Conservation (phyloP, 306 rosid genomes). For the Fragaria ananassa region DNA sequence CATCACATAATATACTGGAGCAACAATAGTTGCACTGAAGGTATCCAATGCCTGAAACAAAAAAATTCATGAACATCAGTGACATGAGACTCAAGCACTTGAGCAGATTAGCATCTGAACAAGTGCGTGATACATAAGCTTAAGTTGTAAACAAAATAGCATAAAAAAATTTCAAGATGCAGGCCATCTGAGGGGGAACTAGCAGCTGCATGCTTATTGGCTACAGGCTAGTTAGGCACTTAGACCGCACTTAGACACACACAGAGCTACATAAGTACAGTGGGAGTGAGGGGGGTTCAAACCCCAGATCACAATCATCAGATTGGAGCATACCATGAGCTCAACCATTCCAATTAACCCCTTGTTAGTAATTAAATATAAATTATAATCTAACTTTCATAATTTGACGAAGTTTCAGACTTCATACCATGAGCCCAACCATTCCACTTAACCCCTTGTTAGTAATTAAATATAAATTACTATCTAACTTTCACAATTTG, state of each 20-base stretch:
- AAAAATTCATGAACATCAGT: conserved; percentile 7
- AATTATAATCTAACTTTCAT: not conserved
- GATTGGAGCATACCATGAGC: not conserved
- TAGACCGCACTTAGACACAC: no score
- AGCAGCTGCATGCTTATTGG: not conserved
- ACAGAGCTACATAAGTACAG: not conserved
- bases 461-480: not conserved
- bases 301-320: not conserved
- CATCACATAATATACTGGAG: conserved; percentile 92
- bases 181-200: not conserved
- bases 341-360: not conserved
- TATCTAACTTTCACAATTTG: not conserved
- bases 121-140: not conserved
- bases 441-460: not conserved
- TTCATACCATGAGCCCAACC: not conserved
- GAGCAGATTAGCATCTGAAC: not conserved
- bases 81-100: not conserved
- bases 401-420: not conserved
- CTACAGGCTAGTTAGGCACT: not conserved
- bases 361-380: not conserved
- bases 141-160: not conserved
- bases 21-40: conserved; percentile 73
- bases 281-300: not conserved
- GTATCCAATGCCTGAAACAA: conserved; percentile 81
- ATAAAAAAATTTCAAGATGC: conserved; percentile 1